Percentiles rank a stretch among this genome's conserved stretches.
These are phyloP conservation scores for Kingdonia uniflora DNA, from an alignment of 164 flowering plant species.

Conservation along the genomic window DNA sequence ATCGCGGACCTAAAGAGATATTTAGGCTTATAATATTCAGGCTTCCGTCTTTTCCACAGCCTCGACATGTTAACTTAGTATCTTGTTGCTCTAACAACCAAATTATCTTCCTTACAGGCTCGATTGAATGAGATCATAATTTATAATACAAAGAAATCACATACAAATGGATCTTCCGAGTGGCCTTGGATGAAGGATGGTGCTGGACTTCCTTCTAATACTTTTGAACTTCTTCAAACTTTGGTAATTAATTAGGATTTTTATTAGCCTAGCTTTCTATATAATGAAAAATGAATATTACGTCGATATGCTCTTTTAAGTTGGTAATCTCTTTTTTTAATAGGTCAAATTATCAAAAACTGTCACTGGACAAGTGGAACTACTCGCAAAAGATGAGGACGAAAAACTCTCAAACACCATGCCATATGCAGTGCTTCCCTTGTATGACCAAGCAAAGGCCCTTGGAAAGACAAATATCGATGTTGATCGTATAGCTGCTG, in stretches of 20 bases:
- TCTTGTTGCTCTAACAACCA: background rate
- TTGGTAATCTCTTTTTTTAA: background rate
- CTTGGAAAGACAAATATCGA: constrained; percentile 94
- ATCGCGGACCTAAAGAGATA: no score
- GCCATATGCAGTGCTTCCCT: constrained; percentile 63
- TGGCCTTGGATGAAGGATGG: constrained; percentile 96
- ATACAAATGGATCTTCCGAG: constrained; percentile 38
- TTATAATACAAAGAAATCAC: constrained; percentile 36
- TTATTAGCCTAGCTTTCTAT: no score
- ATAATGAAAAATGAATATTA: no score
- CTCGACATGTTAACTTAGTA: no score
- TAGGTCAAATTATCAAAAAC: constrained; percentile 80
- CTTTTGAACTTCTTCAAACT: constrained; percentile 67
- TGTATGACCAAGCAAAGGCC: constrained; percentile 98
- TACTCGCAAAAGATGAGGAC: constrained; percentile 84
- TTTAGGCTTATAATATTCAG: no score
- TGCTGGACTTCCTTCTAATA: constrained; percentile 80
- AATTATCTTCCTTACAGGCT: constrained; percentile 36
- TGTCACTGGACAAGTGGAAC: constrained; percentile 87
- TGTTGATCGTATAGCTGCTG: constrained; percentile 92
- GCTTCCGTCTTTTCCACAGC: no score
- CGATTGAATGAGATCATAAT: constrained; percentile 83
- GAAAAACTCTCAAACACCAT: constrained; percentile 61
- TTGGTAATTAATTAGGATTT: constrained; percentile 37
- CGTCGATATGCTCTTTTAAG: background rate